These are phyloP conservation scores for Cercophora scortea DNA, from an alignment of 495 filamentous ascomycete genomes.

Conservation along the genomic window DNA sequence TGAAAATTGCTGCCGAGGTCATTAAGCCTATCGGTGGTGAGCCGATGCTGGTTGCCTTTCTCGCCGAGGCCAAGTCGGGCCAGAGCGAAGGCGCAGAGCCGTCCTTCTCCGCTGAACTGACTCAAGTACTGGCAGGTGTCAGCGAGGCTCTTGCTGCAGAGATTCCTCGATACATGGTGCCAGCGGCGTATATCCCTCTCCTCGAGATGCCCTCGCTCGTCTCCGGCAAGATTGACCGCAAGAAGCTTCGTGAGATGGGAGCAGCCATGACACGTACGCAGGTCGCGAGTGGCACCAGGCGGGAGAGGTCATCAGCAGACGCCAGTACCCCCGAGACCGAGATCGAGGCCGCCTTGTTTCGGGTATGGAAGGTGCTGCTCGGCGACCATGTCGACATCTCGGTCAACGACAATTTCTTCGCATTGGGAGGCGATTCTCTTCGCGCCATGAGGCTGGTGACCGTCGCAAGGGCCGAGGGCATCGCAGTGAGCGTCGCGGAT, in stretches of 20 bases:
- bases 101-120: conserved; percentile 17
- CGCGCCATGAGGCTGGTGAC: conserved; percentile 46
- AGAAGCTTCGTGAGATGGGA: conserved; percentile 38
- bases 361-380: conserved; percentile 26
- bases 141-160: conserved; percentile 27
- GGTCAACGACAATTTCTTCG: conserved; percentile 43
- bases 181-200: conserved; percentile 53
- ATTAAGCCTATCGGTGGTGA: conserved; percentile 33
- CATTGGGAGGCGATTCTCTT: conserved; percentile 46
- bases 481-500: conserved; percentile 35
- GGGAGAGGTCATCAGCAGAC: conserved; percentile 4
- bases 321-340: conserved; percentile 12
- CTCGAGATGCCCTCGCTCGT: conserved; percentile 45
- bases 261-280: conserved; percentile 25
- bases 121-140: conserved; percentile 18
- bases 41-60: conserved; percentile 33
- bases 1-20: conserved; percentile 33
- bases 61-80: conserved; percentile 16
- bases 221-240: conserved; percentile 56
- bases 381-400: conserved; percentile 16
- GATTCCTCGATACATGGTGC: conserved; percentile 51
- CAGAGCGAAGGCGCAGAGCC: conserved; percentile 8
- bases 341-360: conserved; percentile 19
- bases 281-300: conserved; percentile 17
- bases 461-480: conserved; percentile 26